A percentile compares a stretch with the other conserved stretches of the same genome.
These are phyloP conservation scores for Coemansia sp. DNA, from an alignment of 192 early-diverging fungal species.

Conservation along the genomic window DNA sequence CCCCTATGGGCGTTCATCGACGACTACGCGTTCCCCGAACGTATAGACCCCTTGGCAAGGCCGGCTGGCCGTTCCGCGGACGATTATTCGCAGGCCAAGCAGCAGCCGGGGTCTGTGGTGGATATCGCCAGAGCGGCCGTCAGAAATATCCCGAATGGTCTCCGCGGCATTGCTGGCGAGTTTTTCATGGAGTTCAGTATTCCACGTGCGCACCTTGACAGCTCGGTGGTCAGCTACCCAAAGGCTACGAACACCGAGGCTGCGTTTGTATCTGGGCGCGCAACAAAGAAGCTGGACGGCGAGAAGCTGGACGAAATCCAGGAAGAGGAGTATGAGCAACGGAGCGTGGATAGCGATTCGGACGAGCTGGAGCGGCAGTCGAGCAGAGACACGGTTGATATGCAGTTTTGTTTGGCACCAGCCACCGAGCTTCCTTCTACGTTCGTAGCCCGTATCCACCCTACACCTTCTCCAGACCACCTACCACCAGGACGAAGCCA, in stretches of 20 bases:
- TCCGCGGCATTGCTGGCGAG: constrained; percentile 12
- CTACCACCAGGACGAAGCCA: not conserved
- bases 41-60: constrained; percentile 17
- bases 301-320: not conserved
- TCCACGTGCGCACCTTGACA: constrained; percentile 40
- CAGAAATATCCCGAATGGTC: constrained; percentile 16
- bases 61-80: constrained; percentile 30
- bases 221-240: constrained; percentile 28
- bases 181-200: constrained; percentile 37
- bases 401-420: constrained; percentile 19
- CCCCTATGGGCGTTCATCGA: constrained; percentile 47
- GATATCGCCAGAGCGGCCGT: constrained; percentile 20
- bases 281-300: not conserved
- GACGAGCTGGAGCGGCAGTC: not conserved
- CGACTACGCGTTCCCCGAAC: constrained; percentile 52
- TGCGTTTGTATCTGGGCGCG: constrained; percentile 8
- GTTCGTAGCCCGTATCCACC: constrained; percentile 2
- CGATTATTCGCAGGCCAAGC: constrained; percentile 27
- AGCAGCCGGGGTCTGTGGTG: constrained; percentile 39
- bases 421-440: not conserved
- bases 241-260: constrained; percentile 17
- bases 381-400: not conserved
- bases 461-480: not conserved
- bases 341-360: not conserved
- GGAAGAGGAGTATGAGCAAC: not conserved